Evolutionary conservation across 768 basidiomycete species (phyloP).

Genomic region (Leccinum sublutescens): DNA sequence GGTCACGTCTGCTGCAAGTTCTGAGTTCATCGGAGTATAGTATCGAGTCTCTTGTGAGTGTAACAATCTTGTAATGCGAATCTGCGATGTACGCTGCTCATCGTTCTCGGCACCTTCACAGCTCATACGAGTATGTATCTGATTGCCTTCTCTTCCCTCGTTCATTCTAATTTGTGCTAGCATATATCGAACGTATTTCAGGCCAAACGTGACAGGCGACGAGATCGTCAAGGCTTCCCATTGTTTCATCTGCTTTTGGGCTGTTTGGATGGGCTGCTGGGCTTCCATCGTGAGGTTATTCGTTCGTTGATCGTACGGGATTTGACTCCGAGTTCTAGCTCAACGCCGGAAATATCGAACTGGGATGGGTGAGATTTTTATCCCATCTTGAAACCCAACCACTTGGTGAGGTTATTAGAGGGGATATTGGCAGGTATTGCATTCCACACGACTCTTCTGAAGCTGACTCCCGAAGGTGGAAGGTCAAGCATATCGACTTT

Average conservation of each 20-base stretch:
- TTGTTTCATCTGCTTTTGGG: conserved; percentile 43
- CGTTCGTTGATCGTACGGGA: not conserved
- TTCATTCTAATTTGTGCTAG: conserved; percentile 12
- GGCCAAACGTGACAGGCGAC: conserved; percentile 36
- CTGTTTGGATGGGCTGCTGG: conserved; percentile 45
- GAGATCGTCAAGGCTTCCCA: conserved; percentile 41
- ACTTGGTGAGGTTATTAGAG: too few species aligned
- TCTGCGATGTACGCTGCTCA: not conserved
- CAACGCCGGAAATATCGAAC: conserved; percentile 43
- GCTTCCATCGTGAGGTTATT: conserved; percentile 33
- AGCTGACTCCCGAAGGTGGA: too few species aligned
- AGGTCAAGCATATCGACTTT: conserved; percentile 60
- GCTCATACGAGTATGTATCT: conserved; percentile 43
- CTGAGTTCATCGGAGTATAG: conserved; percentile 42
- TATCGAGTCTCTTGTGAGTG: conserved; percentile 42
- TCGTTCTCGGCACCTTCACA: conserved; percentile 10
- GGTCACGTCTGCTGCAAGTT: conserved; percentile 45
- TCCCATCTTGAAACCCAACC: too few species aligned
- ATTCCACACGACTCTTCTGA: too few species aligned
- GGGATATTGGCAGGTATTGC: too few species aligned
- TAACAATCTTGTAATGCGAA: not conserved
- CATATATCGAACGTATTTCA: conserved; percentile 40
- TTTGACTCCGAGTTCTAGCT: conserved; percentile 29
- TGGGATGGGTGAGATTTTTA: conserved; percentile 41
- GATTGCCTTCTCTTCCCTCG: not conserved